Base-by-base conservation (phyloP, 2,329 filamentous ascomycete species). In the Corinectria fuckeliana region DNA sequence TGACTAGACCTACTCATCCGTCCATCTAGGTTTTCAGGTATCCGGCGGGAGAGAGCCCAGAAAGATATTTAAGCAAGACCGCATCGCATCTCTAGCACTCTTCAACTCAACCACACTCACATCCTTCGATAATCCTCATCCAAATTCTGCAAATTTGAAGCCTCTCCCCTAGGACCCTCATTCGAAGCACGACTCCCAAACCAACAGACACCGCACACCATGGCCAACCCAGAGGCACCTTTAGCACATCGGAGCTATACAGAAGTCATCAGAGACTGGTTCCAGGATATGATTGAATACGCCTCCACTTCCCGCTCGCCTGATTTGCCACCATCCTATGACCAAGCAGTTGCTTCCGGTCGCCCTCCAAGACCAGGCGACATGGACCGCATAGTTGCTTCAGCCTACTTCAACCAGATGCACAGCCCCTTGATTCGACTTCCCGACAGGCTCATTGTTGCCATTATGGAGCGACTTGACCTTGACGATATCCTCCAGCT, bases 341-440 rank as follows among this genome's bases (percentile, higher is more conserved):
- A 48, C 23, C 32, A 55, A 23, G 51, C 42, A 14, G 41, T 23
- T 28, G 16, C 18, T 34, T 41, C 34, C 16, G 30, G 18, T 13
- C 32, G 38, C n/a, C 47, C 13, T 2, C 38, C 8, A n/a, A 14
- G 20, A 51, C 11, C 23, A 48, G 34, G 47, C 23, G 21, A 20
- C 28, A 45, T 50, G 47, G 36, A 36, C 14, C 38, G 25, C n/a
- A 21, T 56, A 6, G 45, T 56, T 25, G 54, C 54, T 28, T 4
- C 32, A 16, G 54, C 47, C 20, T 56, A 56, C 25, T 26, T 11
- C 30, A 56, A 56, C 21, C 54, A 56, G 30, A 50, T 38, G n/a
- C 36, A 45, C 10, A 56, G 54, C 38, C 47, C 54, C 11, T 47
- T 50, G 0, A 47, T 50, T 11, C 45, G 54, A 34, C 54, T 56